phyloP scores from a whole-genome alignment of 164 flowering plant species.

The Umbellularia californica region DNA sequence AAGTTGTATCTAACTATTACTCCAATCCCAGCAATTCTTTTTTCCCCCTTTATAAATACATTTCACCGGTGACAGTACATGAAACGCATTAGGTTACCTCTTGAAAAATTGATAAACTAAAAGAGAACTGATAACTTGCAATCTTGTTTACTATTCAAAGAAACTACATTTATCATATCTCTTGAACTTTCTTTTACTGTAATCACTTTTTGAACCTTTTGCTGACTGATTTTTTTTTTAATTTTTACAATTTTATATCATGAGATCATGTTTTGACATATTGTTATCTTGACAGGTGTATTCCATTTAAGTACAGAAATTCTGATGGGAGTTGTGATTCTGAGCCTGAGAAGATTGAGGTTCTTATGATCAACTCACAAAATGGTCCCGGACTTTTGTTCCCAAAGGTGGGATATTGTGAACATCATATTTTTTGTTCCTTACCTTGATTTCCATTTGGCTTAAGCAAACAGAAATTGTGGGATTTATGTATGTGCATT shows the following conservation, averaged over 20 bases:
- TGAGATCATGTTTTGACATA: background rate
- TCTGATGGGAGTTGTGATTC: conserved; percentile 27
- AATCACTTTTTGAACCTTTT: too few relatives aligned
- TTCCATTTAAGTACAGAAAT: conserved; percentile 56
- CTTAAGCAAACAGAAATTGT: background rate
- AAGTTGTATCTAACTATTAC: too few relatives aligned
- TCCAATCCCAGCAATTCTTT: too few relatives aligned
- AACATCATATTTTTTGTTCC: background rate
- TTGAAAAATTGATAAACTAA: too few relatives aligned
- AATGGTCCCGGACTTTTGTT: conserved; percentile 87
- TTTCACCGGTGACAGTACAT: too few relatives aligned
- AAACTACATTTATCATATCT: too few relatives aligned
- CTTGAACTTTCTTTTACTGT: too few relatives aligned
- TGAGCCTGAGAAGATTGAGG: conserved; percentile 45
- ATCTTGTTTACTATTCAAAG: too few relatives aligned
- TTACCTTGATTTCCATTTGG: background rate
- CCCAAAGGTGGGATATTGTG: conserved; percentile 57
- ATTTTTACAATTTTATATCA: too few relatives aligned
- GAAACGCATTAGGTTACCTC: too few relatives aligned
- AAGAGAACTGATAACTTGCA: too few relatives aligned
- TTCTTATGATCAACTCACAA: conserved; percentile 75
- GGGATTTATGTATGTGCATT: background rate
- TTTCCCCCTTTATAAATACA: too few relatives aligned
- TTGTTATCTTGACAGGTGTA: conserved; percentile 46
- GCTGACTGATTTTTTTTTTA: background rate